A percentile compares a stretch with the other conserved stretches of the same genome.
Conservation (phyloP, 345 rosid genomes). For the Gossypium stocksii region DNA sequence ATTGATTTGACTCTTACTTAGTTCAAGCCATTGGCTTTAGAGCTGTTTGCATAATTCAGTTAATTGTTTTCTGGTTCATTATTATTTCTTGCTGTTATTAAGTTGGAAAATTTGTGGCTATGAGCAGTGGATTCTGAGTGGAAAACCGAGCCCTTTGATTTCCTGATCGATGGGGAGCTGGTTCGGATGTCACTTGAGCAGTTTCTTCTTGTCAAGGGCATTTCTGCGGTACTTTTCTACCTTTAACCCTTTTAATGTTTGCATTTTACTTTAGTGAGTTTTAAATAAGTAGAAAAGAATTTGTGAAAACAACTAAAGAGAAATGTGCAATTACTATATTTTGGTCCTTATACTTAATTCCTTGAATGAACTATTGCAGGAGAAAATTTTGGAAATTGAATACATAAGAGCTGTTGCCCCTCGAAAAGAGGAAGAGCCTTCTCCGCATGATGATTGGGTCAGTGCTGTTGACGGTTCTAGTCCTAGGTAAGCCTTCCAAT, state of each 20-base stretch:
- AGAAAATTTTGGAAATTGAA: slow-evolving; percentile 82
- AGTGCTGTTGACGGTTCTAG: slow-evolving; percentile 82
- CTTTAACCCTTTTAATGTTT: neutral
- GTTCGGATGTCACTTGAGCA: slow-evolving; percentile 48
- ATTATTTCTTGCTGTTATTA: neutral
- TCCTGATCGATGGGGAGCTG: slow-evolving; percentile 85
- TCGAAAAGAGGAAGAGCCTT: slow-evolving; percentile 72
- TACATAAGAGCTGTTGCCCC: slow-evolving; percentile 84
- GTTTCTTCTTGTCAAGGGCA: slow-evolving; percentile 78
- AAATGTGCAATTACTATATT: neutral
- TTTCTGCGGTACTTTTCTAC: slow-evolving; percentile 66
- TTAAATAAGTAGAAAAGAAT: neutral
- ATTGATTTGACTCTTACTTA: neutral
- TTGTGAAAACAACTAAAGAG: neutral
- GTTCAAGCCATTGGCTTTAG: neutral
- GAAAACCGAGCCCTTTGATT: slow-evolving; percentile 80
- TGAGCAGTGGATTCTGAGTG: slow-evolving; percentile 62
- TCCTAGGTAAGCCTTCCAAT: slow-evolving; percentile 42
- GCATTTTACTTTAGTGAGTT: neutral
- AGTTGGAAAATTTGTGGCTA: neutral
- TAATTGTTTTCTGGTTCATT: neutral
- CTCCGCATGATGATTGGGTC: slow-evolving; percentile 95
- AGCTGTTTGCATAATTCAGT: neutral
- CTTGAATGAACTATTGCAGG: slow-evolving; percentile 41
- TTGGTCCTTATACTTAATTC: neutral